A percentile compares a stretch with the other conserved stretches of the same genome.
Conservation (phyloP, 164 flowering plant species). For the Magnolia changhungtana region DNA sequence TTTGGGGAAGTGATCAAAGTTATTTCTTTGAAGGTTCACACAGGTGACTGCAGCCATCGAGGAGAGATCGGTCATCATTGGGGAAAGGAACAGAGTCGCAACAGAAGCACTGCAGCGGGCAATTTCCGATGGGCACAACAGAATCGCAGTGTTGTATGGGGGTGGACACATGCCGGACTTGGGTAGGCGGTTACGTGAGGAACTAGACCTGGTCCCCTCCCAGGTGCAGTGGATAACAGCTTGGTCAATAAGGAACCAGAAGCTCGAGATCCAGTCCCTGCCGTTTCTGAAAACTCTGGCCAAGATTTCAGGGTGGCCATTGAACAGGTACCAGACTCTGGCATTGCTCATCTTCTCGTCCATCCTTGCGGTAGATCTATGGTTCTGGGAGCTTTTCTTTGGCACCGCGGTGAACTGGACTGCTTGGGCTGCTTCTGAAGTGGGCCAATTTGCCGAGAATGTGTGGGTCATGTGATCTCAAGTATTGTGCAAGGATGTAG, state of each 20-base stretch:
- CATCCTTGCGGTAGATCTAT: constrained; percentile 84
- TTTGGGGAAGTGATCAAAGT: background rate
- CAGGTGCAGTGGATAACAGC: constrained; percentile 84
- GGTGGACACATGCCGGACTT: constrained; percentile 99
- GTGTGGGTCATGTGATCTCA: constrained; percentile 12
- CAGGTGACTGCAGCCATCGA: constrained; percentile 66
- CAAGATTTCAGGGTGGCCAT: constrained; percentile 76
- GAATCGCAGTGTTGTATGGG: constrained; percentile 82
- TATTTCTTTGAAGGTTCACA: constrained; percentile 54
- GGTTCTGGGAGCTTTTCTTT: constrained; percentile 93
- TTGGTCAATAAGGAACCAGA: constrained; percentile 77
- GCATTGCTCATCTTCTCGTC: constrained; percentile 78
- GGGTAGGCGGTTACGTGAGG: constrained; percentile 80
- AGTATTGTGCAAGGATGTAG: background rate
- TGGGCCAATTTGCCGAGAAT: constrained; percentile 34
- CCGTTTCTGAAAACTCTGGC: constrained; percentile 75
- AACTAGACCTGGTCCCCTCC: constrained; percentile 71
- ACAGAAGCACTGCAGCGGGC: constrained; percentile 59
- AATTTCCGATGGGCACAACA: constrained; percentile 61
- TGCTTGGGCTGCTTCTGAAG: constrained; percentile 44
- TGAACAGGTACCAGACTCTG: constrained; percentile 84
- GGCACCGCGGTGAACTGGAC: constrained; percentile 58
- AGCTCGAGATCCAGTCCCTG: constrained; percentile 43
- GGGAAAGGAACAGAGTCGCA: constrained; percentile 94
- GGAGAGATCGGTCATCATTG: constrained; percentile 84